Conservation (phyloP, 1,284 basidiomycete genomes). For the Prillingera fragicola region DNA sequence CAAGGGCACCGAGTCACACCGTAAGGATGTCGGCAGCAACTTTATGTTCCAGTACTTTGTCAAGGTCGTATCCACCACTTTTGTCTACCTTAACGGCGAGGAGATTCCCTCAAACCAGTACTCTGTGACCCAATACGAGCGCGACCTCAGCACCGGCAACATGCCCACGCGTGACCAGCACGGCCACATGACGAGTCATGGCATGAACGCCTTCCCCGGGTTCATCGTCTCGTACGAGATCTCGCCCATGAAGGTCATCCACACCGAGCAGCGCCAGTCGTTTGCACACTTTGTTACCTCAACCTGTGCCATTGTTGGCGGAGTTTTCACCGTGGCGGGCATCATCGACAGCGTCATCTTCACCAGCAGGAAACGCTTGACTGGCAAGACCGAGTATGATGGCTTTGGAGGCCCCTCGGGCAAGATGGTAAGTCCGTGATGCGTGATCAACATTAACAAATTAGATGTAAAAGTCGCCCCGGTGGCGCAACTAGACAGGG, state of each 20-base stretch:
- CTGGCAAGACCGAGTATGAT: slow-evolving; percentile 30
- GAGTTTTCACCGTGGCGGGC: slow-evolving; percentile 89
- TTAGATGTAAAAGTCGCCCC: no score
- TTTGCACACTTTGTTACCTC: slow-evolving; percentile 97
- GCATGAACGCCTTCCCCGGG: slow-evolving; percentile 70
- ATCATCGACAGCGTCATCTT: slow-evolving; percentile 87
- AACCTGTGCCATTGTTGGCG: slow-evolving; percentile 97
- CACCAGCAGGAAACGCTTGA: slow-evolving; percentile 43
- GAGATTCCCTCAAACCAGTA: slow-evolving; percentile 62
- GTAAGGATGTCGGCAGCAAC: slow-evolving; percentile 48
- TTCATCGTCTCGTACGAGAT: slow-evolving; percentile 97
- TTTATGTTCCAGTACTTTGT: slow-evolving; percentile 47
- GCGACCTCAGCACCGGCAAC: slow-evolving; percentile 64
- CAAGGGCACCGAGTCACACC: slow-evolving; percentile 61
- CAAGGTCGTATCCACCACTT: slow-evolving; percentile 92
- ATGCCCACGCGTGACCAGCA: slow-evolving; percentile 56
- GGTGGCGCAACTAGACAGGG: no score
- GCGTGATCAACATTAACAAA: no score
- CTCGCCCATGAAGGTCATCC: slow-evolving; percentile 88
- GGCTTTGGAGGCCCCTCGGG: slow-evolving; percentile 40
- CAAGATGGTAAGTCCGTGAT: slow-evolving; percentile 48
- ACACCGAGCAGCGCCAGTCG: slow-evolving; percentile 83
- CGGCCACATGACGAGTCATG: slow-evolving; percentile 70
- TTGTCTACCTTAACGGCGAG: slow-evolving; percentile 71
- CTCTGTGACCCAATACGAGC: slow-evolving; percentile 91